A percentile compares a stretch with the other conserved stretches of the same genome.
These are phyloP conservation scores for Saccharum spontaneum DNA, from an alignment of 176 grass and related monocot species.

Conservation along the genomic window DNA sequence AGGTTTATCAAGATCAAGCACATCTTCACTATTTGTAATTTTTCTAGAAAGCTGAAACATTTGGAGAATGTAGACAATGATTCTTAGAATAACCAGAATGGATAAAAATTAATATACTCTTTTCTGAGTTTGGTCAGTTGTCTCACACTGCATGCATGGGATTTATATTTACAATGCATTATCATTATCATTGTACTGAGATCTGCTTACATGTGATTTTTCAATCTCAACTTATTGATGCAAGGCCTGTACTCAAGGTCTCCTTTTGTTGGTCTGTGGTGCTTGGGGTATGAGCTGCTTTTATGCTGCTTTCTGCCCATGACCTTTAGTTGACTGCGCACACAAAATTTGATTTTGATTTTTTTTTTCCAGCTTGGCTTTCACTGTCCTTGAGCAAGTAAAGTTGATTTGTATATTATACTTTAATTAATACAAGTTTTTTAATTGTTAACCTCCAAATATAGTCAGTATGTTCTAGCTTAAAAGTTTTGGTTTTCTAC, in stretches of 20 bases:
- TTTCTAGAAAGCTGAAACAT: not conserved
- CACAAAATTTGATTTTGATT: not conserved
- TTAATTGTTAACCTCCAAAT: not conserved
- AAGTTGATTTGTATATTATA: not conserved
- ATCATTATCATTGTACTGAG: not conserved
- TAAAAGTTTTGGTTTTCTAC: slow-evolving; percentile 16
- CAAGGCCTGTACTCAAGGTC: not conserved
- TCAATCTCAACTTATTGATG: not conserved
- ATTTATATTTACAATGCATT: not conserved
- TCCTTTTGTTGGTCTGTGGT: not conserved
- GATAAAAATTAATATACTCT: not conserved
- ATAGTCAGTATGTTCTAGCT: not conserved
- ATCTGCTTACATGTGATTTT: slow-evolving; percentile 11
- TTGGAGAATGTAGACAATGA: not conserved
- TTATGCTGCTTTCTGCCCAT: not conserved
- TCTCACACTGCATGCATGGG: not conserved
- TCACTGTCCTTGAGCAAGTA: not conserved
- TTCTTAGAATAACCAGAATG: not conserved
- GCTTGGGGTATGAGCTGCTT: slow-evolving; percentile 1
- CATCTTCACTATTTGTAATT: not conserved
- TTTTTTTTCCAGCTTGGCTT: not conserved
- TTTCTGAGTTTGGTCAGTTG: not conserved
- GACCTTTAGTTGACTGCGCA: not conserved
- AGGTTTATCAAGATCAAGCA: not conserved
- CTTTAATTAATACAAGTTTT: not conserved